Conservation (phyloP, 2,329 filamentous ascomycete genomes). For the Harringtonia aguacate region DNA sequence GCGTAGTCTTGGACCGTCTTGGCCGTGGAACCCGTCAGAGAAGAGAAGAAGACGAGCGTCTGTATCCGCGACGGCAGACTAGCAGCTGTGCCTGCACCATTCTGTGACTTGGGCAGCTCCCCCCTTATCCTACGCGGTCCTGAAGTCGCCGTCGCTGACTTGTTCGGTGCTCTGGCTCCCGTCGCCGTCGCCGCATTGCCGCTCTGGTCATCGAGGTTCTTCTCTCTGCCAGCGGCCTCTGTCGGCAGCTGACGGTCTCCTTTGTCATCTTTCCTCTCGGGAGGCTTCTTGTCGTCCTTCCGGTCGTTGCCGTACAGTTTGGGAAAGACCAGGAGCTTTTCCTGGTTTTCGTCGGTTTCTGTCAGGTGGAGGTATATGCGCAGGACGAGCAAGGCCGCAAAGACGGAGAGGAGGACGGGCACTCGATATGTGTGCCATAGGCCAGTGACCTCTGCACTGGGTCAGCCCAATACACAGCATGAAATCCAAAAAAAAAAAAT, state of each 20-base stretch:
- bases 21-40: slow-evolving; percentile 75
- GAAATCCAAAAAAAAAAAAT: neutral
- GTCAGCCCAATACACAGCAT: neutral
- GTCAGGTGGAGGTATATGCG: slow-evolving; percentile 31
- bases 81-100: slow-evolving; percentile 20
- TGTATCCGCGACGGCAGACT: slow-evolving; percentile 38
- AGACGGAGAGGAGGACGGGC: slow-evolving; percentile 27
- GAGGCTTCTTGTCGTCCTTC: slow-evolving; percentile 4
- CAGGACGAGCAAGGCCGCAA: slow-evolving; percentile 26
- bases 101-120: slow-evolving; percentile 15
- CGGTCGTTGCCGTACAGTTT: slow-evolving; percentile 19
- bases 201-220: neutral
- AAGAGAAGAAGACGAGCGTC: slow-evolving; percentile 79
- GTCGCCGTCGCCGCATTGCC: neutral
- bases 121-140: slow-evolving; percentile 38
- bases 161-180: neutral
- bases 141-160: slow-evolving; percentile 7
- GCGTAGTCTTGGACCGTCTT: slow-evolving; percentile 56
- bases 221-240: neutral
- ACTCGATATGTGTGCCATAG: slow-evolving; percentile 37
- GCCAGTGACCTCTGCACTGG: slow-evolving; percentile 19
- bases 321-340: slow-evolving; percentile 26
- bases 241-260: neutral
- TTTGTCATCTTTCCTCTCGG: slow-evolving; percentile 1
- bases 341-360: slow-evolving; percentile 14